Conservation (phyloP, 2,329 filamentous ascomycete species). For the Verticillium albo-atrum region DNA sequence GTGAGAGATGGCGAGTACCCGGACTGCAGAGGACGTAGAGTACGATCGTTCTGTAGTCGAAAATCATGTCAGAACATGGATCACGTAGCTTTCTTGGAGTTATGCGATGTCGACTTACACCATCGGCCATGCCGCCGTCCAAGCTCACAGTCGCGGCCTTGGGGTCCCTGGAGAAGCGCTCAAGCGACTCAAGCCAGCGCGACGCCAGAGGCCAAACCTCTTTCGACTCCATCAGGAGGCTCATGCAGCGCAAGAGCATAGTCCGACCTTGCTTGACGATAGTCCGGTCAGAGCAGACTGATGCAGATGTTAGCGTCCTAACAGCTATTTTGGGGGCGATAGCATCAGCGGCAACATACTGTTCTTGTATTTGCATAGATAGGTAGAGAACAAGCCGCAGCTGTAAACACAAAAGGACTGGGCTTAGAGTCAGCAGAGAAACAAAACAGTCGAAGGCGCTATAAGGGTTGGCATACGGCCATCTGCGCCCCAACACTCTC, state of each 20-base stretch:
- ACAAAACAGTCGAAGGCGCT: neutral
- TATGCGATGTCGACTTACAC: conserved; percentile 15
- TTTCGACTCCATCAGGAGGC: conserved; percentile 42
- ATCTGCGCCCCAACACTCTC: conserved; percentile 50
- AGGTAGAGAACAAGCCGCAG: conserved; percentile 48
- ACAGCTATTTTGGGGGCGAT: neutral
- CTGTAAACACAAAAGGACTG: conserved; percentile 49
- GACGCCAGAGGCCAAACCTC: conserved; percentile 48
- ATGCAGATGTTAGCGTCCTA: conserved; percentile 6
- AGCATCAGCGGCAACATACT: conserved; percentile 26
- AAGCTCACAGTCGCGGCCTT: conserved; percentile 31
- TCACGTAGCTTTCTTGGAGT: neutral
- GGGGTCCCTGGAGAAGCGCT: conserved; percentile 40
- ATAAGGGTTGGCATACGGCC: conserved; percentile 31
- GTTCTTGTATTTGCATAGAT: conserved; percentile 46
- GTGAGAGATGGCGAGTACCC: neutral
- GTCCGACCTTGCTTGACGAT: conserved; percentile 35
- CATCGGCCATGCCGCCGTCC: conserved; percentile 47
- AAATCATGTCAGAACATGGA: neutral
- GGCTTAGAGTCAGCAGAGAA: neutral
- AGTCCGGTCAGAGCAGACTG: conserved; percentile 36
- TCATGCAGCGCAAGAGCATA: conserved; percentile 41
- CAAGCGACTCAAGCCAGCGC: conserved; percentile 47
- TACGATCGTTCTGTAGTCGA: conserved; percentile 21
- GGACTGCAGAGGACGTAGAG: conserved; percentile 17